Conservation (phyloP, 1,284 basidiomycete species). For the Ustilago trichophora region DNA sequence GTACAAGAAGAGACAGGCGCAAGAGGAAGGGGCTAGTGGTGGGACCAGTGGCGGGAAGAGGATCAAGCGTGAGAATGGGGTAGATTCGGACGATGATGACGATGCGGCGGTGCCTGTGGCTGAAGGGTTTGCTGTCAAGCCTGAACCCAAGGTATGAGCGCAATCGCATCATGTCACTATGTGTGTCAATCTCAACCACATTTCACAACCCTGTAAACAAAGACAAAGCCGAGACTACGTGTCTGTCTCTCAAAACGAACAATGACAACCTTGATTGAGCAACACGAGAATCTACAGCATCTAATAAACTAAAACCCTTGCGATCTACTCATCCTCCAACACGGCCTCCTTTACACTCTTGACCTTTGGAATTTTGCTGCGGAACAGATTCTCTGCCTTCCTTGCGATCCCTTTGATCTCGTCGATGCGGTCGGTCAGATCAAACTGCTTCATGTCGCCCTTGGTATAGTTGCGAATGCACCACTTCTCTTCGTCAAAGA, state of each 20-base stretch:
- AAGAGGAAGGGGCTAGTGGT: conserved; percentile 1
- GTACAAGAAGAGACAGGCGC: conserved; percentile 12
- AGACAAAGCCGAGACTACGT: too few relatives aligned
- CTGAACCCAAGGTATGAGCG: conserved; percentile 16
- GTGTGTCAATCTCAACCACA: too few relatives aligned
- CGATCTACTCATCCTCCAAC: conserved; percentile 11
- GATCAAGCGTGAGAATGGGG: conserved; percentile 1
- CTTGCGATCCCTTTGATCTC: conserved; percentile 26
- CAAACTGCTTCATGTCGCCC: conserved; percentile 25
- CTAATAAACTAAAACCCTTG: too few relatives aligned
- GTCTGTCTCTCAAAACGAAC: too few relatives aligned
- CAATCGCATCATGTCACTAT: too few relatives aligned
- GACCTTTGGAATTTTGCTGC: conserved; percentile 28
- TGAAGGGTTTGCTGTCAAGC: conserved; percentile 15
- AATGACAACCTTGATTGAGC: too few relatives aligned
- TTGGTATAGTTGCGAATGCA: conserved; percentile 45
- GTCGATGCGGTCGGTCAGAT: conserved; percentile 18
- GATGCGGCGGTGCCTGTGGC: conserved; percentile 25
- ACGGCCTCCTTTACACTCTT: conserved; percentile 22
- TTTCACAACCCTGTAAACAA: too few relatives aligned
- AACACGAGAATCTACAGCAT: too few relatives aligned
- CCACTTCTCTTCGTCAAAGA: conserved; percentile 40
- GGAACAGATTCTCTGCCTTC: conserved; percentile 24
- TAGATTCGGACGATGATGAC: conserved; percentile 36
- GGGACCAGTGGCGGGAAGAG: conserved; percentile 12